Percentiles rank a stretch among this genome's conserved stretches.
phyloP scores from a whole-genome alignment of 2,329 filamentous ascomycete species.

The Neonectria punicea region DNA sequence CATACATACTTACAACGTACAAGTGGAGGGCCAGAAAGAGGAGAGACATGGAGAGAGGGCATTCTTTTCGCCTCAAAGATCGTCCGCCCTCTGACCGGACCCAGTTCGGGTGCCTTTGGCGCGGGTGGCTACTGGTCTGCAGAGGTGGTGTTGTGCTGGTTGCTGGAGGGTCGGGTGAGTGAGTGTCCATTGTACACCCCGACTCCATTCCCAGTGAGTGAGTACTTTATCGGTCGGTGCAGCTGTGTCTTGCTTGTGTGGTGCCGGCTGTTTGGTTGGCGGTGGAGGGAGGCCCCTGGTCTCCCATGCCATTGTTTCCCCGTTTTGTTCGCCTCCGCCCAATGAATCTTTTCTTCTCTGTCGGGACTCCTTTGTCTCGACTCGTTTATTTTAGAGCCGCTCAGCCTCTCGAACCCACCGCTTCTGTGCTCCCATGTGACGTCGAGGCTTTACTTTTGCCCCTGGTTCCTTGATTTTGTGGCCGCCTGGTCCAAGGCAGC shows the following conservation, averaged over 20 bases:
- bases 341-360: not conserved
- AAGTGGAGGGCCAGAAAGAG: not conserved
- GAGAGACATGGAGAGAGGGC: not conserved
- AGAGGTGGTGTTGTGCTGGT: slow-evolving; percentile 27
- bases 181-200: slow-evolving; percentile 5
- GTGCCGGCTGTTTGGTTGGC: slow-evolving; percentile 28
- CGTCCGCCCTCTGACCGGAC: slow-evolving; percentile 1
- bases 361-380: not conserved
- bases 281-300: slow-evolving; percentile 13
- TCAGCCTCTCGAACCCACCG: slow-evolving; percentile 20
- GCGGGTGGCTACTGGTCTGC: slow-evolving; percentile 21
- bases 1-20: not conserved
- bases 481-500: not conserved
- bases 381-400: slow-evolving; percentile 13
- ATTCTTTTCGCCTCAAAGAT: slow-evolving; percentile 9
- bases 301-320: not conserved
- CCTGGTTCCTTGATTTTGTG: not conserved
- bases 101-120: slow-evolving; percentile 16
- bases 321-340: slow-evolving; percentile 1
- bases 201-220: not conserved
- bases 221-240: slow-evolving; percentile 13
- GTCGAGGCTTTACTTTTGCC: slow-evolving; percentile 10
- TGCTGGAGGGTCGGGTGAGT: slow-evolving; percentile 7
- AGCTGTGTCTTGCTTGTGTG: slow-evolving; percentile 20
- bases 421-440: slow-evolving; percentile 2